These are phyloP conservation scores for Cyamopsis tetragonoloba DNA, from an alignment of 306 rosid species.

Conservation along the genomic window DNA sequence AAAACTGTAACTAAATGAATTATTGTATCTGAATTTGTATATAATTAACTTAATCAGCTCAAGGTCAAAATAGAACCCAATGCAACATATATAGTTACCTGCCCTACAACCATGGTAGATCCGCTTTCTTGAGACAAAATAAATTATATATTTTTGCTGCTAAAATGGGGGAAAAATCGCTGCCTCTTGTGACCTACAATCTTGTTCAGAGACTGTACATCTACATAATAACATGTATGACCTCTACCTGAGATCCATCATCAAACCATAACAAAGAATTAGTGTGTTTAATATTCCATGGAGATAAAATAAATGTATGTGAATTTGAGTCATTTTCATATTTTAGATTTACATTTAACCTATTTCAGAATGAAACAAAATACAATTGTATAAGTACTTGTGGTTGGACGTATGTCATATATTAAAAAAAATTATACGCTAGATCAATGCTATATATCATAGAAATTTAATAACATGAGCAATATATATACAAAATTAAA, in stretches of 20 bases:
- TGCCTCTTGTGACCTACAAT: not conserved
- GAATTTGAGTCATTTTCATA: too few species aligned
- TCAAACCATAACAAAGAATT: constrained; percentile 1
- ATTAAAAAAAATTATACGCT: too few species aligned
- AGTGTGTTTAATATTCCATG: too few species aligned
- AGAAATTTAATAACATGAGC: too few species aligned
- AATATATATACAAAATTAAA: too few species aligned
- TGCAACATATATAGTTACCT: not conserved
- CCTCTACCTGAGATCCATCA: not conserved
- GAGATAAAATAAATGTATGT: too few species aligned
- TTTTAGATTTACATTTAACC: too few species aligned
- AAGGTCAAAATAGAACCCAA: not conserved
- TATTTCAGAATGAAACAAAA: too few species aligned
- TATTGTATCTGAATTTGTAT: not conserved
- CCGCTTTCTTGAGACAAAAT: not conserved
- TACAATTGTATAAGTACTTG: too few species aligned
- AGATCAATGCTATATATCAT: too few species aligned
- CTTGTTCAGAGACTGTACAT: constrained; percentile 27
- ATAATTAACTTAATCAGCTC: not conserved
- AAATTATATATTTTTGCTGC: constrained; percentile 19
- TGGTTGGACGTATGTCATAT: too few species aligned
- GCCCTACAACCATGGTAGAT: constrained; percentile 2
- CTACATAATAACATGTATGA: constrained; percentile 3
- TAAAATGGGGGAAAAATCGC: constrained; percentile 8
- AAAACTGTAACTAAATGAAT: constrained; percentile 2